Conservation (phyloP, 2,329 filamentous ascomycete genomes). For the Fusarium pseudograminearum region DNA sequence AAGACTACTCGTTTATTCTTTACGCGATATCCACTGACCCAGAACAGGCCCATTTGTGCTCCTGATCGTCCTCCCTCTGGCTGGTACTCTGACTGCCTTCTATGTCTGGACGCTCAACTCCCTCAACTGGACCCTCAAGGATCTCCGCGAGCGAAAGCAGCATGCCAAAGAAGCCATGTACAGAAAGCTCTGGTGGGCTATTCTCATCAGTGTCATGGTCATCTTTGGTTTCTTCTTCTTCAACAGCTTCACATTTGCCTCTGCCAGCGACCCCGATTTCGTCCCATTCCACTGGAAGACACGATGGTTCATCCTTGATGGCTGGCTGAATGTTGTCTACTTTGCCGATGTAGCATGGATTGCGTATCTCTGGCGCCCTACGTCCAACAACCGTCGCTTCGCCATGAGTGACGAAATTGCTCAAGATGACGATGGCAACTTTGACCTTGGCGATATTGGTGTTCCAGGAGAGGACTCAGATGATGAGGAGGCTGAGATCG, state of each 20-base stretch:
- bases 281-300: constrained; percentile 98
- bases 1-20: constrained; percentile 46
- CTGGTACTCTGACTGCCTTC: constrained; percentile 92
- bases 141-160: constrained; percentile 94
- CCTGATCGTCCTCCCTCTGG: constrained; percentile 91
- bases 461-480: constrained; percentile 73
- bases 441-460: constrained; percentile 93
- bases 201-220: constrained; percentile 89
- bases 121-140: constrained; percentile 93
- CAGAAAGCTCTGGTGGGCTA: constrained; percentile 98
- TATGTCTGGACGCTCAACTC: constrained; percentile 99
- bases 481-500: constrained; percentile 66
- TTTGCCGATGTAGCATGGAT: constrained; percentile 92
- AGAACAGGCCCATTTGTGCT: constrained; percentile 82
- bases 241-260: constrained; percentile 95
- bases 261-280: constrained; percentile 85
- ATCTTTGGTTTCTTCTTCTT: constrained; percentile 99
- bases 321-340: constrained; percentile 97
- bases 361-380: constrained; percentile 96
- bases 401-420: constrained; percentile 99
- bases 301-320: constrained; percentile 96
- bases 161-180: constrained; percentile 96
- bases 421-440: constrained; percentile 94
- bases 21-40: constrained; percentile 36
- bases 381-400: constrained; percentile 95